Conservation (phyloP, 1,139 yeast genomes). For the Ogataea hybrid region DNA sequence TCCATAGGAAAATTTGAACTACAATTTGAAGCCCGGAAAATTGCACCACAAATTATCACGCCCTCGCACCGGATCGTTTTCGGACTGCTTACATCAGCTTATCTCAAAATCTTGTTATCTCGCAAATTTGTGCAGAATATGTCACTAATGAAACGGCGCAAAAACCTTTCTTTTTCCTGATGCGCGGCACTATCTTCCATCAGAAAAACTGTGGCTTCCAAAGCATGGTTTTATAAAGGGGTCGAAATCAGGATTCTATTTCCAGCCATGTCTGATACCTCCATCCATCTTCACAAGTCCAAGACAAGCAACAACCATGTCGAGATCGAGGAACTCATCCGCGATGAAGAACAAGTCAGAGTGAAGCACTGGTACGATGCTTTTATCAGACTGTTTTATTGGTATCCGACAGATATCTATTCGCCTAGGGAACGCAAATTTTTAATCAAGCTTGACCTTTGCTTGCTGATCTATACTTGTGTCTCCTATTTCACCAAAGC, state of each 20-base stretch:
- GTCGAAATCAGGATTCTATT: not conserved
- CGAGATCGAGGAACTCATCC: constrained; percentile 13
- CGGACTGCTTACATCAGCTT: not conserved
- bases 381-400: constrained; percentile 17
- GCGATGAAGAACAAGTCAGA: constrained; percentile 15
- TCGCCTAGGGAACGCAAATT: constrained; percentile 28
- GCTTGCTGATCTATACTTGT: constrained; percentile 36
- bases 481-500: constrained; percentile 44
- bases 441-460: constrained; percentile 40
- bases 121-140: not conserved
- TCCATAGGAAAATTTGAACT: not conserved
- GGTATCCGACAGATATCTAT: constrained; percentile 21
- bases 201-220: constrained; percentile 8
- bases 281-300: constrained; percentile 6
- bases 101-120: not conserved
- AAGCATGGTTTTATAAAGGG: not conserved
- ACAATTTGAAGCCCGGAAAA: not conserved
- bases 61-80: not conserved
- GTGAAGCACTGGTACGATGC: constrained; percentile 23
- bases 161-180: not conserved
- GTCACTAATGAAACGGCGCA: not conserved
- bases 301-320: constrained; percentile 3
- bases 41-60: not conserved
- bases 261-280: constrained; percentile 8
- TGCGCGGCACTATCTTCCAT: constrained; percentile 1